Evolutionary conservation across 2,329 filamentous ascomycete species (phyloP).

Genomic region (Periconia sp.): DNA sequence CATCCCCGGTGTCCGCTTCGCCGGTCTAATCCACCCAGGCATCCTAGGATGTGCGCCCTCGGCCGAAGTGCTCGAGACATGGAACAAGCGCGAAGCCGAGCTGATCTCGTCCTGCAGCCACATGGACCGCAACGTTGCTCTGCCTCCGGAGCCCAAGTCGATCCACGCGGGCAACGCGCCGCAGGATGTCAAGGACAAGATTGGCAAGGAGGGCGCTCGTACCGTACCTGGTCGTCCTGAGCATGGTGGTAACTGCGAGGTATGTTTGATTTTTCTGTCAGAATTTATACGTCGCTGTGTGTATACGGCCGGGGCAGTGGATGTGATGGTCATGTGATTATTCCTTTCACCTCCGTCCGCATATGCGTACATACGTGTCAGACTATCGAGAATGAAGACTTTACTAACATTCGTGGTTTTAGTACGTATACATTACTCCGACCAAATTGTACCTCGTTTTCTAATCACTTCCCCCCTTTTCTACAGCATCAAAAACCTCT

Average conservation of each 20-base stretch:
- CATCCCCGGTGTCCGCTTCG: conserved; percentile 72
- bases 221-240: conserved; percentile 84
- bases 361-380: too few relatives aligned
- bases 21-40: conserved; percentile 87
- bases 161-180: conserved; percentile 65
- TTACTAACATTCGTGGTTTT: too few relatives aligned
- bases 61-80: conserved; percentile 71
- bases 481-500: conserved; percentile 62
- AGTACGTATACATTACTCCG: too few relatives aligned
- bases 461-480: too few relatives aligned
- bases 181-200: conserved; percentile 58
- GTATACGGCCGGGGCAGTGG: too few relatives aligned
- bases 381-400: too few relatives aligned
- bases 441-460: too few relatives aligned
- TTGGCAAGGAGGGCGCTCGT: conserved; percentile 76
- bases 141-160: conserved; percentile 72
- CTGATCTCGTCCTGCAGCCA: conserved; percentile 70
- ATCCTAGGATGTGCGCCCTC: conserved; percentile 90
- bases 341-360: too few relatives aligned
- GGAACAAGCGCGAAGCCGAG: conserved; percentile 82
- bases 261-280: too few relatives aligned
- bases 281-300: too few relatives aligned
- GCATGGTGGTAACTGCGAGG: conserved; percentile 85
- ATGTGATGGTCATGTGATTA: too few relatives aligned
- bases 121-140: conserved; percentile 71